Base-by-base conservation (phyloP, 139 green algal species). In the Chlamydomonas sphaeroides region DNA sequence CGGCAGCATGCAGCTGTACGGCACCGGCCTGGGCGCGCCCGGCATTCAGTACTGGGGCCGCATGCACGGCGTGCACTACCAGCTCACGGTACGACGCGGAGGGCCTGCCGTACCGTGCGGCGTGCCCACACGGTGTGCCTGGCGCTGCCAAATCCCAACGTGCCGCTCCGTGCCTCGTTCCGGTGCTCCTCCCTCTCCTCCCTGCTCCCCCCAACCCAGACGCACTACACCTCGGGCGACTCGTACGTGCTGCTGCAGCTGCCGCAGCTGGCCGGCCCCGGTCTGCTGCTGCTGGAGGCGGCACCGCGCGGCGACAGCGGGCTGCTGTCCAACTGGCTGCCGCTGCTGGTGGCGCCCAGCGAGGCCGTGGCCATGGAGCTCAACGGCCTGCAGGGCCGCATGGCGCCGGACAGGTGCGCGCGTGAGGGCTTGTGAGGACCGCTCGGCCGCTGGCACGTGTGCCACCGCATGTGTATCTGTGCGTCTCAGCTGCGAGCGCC, bases 61-160 rank as follows among this genome's bases (percentile, higher is more conserved):
- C 72, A 79, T 79, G 38, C 72, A 79, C 1, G 72, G 72, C 10
- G 56, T 79, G 23, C 72, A 79, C 36, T 68, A 68, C 33, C 72
- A 79, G 51, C 61, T 79, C 36, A 36, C 68, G 56, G 72, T 66
- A 35, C 45, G 51, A 51, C 15, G 63, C 26, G 20, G 61, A 20
- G 61, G n/a, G 57, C n/a, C 25, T 7, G 25, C 18, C 21, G 57
- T 7, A 32, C 18, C 45, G 45, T 53, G 45, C 45, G 45, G 45
- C 14, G 45, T 53, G 45, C 14, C 7, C 28, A 21, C 7, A 53
- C 45, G 45, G 45, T 53, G 45, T 53, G 45, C 45, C n/a, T n/a
- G n/a, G n/a, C n/a, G n/a, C n/a, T n/a, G n/a, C n/a, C n/a, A n/a
- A n/a, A n/a, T n/a, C n/a, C n/a, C n/a, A n/a, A n/a, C n/a, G n/a